Conservation (phyloP, 805 yeast genomes). For the Ogataea dorogensis region DNA sequence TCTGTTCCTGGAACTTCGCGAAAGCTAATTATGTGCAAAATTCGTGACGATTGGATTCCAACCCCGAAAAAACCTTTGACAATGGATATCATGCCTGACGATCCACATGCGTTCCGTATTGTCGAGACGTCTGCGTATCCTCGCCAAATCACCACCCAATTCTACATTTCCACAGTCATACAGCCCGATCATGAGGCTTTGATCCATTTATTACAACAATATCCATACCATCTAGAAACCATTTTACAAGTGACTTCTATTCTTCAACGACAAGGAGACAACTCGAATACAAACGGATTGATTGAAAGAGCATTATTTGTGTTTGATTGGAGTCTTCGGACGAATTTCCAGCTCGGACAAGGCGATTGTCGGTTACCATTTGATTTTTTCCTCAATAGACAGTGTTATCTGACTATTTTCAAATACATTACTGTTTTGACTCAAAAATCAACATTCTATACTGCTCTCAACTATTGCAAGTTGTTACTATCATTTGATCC, state of each 20-base stretch:
- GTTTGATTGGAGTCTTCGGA: constrained; percentile 71
- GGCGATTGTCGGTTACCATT: constrained; percentile 71
- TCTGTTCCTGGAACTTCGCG: constrained; percentile 72
- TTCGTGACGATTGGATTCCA: constrained; percentile 81
- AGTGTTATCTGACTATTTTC: constrained; percentile 70
- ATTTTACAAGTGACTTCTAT: constrained; percentile 77
- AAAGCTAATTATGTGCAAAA: constrained; percentile 64
- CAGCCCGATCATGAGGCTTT: constrained; percentile 80
- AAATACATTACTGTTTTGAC: constrained; percentile 68
- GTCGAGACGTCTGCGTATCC: constrained; percentile 29
- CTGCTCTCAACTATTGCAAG: constrained; percentile 77
- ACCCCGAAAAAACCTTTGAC: constrained; percentile 56
- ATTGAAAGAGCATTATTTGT: constrained; percentile 76
- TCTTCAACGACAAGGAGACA: constrained; percentile 73
- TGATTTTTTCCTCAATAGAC: constrained; percentile 71
- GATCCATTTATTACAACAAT: constrained; percentile 52
- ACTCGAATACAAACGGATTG: constrained; percentile 66
- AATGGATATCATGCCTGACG: constrained; percentile 52
- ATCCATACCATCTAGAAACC: constrained; percentile 76
- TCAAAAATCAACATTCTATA: constrained; percentile 71
- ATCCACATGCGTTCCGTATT: constrained; percentile 53
- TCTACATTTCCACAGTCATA: constrained; percentile 59
- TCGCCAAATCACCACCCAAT: constrained; percentile 40
- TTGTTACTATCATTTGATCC: constrained; percentile 66
- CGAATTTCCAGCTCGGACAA: constrained; percentile 54